These are phyloP conservation scores for Apiotrichum gamsii DNA, from an alignment of 1,284 basidiomycete species.

Conservation along the genomic window DNA sequence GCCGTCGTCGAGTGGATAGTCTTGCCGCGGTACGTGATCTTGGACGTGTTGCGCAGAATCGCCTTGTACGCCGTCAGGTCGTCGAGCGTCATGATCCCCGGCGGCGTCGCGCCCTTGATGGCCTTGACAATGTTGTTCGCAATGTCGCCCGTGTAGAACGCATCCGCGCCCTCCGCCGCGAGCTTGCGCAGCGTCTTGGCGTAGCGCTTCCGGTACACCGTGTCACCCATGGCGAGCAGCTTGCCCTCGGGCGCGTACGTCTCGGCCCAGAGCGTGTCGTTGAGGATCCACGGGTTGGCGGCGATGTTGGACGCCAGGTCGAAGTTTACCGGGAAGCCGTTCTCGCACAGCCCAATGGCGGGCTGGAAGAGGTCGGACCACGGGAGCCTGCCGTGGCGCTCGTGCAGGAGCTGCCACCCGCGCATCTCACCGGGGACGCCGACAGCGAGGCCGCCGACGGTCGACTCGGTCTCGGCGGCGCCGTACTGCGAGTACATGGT, in stretches of 20 bases:
- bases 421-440: constrained; percentile 79
- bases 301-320: constrained; percentile 30
- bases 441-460: constrained; percentile 67
- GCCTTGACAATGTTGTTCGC: constrained; percentile 23
- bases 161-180: constrained; percentile 20
- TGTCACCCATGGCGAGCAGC: constrained; percentile 19
- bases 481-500: constrained; percentile 28
- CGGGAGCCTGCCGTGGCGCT: constrained; percentile 60
- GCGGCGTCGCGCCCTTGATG: constrained; percentile 11
- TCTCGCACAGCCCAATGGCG: constrained; percentile 60
- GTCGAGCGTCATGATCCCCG: constrained; percentile 23
- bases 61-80: constrained; percentile 27
- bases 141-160: constrained; percentile 21
- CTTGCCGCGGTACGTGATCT: constrained; percentile 29
- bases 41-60: constrained; percentile 19
- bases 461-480: constrained; percentile 42
- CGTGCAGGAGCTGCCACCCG: constrained; percentile 71
- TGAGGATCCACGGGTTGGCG: constrained; percentile 25
- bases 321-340: constrained; percentile 59
- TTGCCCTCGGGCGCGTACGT: constrained; percentile 31
- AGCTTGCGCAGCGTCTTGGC: constrained; percentile 26
- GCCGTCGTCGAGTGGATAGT: constrained; percentile 26
- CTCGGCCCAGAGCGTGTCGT: constrained; percentile 34
- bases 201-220: constrained; percentile 15
- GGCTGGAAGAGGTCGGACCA: constrained; percentile 71